phyloP scores from a whole-genome alignment of 768 basidiomycete genomes.

The Mycena rebaudengoi region DNA sequence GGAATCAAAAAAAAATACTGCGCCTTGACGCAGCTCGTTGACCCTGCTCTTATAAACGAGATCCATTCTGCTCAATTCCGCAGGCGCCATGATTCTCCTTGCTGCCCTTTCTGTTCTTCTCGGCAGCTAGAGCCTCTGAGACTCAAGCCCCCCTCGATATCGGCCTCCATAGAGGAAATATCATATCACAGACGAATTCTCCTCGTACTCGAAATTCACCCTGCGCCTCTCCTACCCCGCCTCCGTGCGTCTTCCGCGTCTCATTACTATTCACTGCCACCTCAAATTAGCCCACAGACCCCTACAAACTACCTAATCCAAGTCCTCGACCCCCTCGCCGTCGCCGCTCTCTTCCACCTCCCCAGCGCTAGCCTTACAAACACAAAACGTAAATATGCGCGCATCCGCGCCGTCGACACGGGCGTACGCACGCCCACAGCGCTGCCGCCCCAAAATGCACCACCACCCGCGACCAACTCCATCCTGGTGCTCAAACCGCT shows the following conservation, averaged over 20 bases:
- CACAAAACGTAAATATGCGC: slow-evolving; percentile 21
- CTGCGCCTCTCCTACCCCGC: slow-evolving; percentile 48
- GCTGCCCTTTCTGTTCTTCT: no score
- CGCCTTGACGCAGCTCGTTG: no score
- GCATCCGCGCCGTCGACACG: slow-evolving; percentile 20
- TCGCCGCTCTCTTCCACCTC: slow-evolving; percentile 11
- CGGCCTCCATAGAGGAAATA: no score
- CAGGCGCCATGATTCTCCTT: no score
- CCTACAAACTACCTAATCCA: slow-evolving; percentile 51
- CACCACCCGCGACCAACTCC: not conserved
- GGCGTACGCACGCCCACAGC: slow-evolving; percentile 23
- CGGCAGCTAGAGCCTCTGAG: no score
- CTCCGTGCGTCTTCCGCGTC: slow-evolving; percentile 45
- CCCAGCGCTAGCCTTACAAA: not conserved
- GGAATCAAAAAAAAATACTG: no score
- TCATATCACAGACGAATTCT: no score
- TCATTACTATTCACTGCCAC: not conserved
- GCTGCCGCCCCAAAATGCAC: not conserved
- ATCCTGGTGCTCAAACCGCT: slow-evolving; percentile 21
- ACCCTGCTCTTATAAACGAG: no score
- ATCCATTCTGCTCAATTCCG: no score
- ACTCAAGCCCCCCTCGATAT: no score
- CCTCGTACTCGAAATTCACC: slow-evolving; percentile 36
- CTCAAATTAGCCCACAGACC: slow-evolving; percentile 31
- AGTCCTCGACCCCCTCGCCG: slow-evolving; percentile 36